Conservation (phyloP, 208 protist species). For the Leishmania martiniquensis region DNA sequence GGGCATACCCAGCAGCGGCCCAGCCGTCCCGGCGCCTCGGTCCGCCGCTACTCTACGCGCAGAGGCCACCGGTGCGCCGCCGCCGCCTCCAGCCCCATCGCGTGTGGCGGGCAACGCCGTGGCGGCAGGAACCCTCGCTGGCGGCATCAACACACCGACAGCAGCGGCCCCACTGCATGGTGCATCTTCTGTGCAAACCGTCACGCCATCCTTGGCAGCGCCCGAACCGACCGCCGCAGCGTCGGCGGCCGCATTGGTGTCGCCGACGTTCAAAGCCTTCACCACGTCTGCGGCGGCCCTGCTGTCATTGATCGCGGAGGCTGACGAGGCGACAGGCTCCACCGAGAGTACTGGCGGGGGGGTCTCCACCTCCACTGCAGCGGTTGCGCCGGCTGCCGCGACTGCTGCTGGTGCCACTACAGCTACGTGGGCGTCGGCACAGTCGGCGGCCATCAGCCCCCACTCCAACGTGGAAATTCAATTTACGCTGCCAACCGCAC, state of each 20-base stretch:
- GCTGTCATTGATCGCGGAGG: slow-evolving; percentile 12
- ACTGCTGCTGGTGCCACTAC: neutral
- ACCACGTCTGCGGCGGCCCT: slow-evolving; percentile 27
- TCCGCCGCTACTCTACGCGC: slow-evolving; percentile 26
- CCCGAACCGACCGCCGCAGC: neutral
- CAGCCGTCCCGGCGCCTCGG: slow-evolving; percentile 26
- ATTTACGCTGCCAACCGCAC: neutral
- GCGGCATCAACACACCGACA: neutral
- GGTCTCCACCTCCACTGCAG: neutral
- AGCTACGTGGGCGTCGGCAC: neutral
- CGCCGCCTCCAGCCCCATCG: slow-evolving; percentile 19
- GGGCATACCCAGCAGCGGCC: slow-evolving; percentile 12
- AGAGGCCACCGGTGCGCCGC: slow-evolving; percentile 25
- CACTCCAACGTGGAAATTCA: slow-evolving; percentile 5
- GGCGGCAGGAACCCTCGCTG: neutral
- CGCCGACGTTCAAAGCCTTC: slow-evolving; percentile 22
- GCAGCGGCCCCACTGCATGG: slow-evolving; percentile 2
- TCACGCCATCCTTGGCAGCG: neutral
- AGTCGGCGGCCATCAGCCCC: neutral
- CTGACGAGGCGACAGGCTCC: neutral
- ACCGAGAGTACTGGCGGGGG: neutral
- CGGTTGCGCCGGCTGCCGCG: neutral
- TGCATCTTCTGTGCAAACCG: neutral
- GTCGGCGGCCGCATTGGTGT: neutral
- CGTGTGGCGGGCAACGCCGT: neutral